Evolutionary conservation across 139 green algal genomes (phyloP).

Genomic region (Desmodesmus armatus): DNA sequence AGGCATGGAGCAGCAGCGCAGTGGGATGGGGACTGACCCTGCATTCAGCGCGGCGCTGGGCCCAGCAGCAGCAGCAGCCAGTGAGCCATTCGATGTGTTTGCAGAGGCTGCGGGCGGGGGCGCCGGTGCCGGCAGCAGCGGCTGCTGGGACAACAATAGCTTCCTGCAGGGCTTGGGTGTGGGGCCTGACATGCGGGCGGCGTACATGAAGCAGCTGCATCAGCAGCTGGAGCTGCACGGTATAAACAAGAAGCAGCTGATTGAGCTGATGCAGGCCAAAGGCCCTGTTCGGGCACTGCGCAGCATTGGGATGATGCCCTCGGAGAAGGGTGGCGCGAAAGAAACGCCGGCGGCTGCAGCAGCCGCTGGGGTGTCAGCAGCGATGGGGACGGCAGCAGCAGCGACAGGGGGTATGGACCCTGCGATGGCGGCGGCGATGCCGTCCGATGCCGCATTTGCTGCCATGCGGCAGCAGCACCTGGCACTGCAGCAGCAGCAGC

Average conservation of each 20-base stretch:
- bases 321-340: too few relatives aligned
- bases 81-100: too few relatives aligned
- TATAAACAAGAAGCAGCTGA: slow-evolving; percentile 30
- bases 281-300: slow-evolving; percentile 5
- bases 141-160: background rate
- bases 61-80: background rate
- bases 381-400: background rate
- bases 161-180: background rate
- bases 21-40: too few relatives aligned
- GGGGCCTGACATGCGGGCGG: background rate
- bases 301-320: slow-evolving; percentile 29
- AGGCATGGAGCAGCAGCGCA: too few relatives aligned
- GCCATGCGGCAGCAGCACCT: too few relatives aligned
- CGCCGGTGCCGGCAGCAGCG: background rate
- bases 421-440: background rate
- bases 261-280: slow-evolving; percentile 31
- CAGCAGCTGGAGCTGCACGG: slow-evolving; percentile 32
- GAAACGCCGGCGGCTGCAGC: background rate
- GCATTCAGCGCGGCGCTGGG: background rate
- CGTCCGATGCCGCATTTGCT: too few relatives aligned
- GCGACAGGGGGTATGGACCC: background rate
- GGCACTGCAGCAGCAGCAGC: too few relatives aligned
- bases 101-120: background rate
- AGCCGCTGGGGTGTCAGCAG: background rate
- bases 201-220: slow-evolving; percentile 25